phyloP scores from a whole-genome alignment of 495 filamentous ascomycete species.

The Hyaloscypha hepaticicola region DNA sequence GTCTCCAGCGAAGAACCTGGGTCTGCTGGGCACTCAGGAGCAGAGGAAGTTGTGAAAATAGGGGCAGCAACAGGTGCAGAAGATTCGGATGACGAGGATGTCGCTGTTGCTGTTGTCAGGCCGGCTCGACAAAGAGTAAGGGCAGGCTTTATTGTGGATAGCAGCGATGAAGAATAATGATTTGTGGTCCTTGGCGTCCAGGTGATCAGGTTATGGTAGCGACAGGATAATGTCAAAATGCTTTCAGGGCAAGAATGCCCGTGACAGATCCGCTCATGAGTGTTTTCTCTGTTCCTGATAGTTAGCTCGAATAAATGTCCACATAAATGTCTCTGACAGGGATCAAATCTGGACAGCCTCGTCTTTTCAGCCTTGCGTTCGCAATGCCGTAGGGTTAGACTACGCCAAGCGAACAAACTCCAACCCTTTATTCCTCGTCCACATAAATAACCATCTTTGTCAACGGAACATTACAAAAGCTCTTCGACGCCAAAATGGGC shows the following conservation, averaged over 20 bases:
- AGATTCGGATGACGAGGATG: conserved; percentile 40
- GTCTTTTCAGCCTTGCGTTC: not conserved
- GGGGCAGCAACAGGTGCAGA: conserved; percentile 15
- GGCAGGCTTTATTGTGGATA: conserved; percentile 56
- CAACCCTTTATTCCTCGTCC: not conserved
- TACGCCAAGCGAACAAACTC: not conserved
- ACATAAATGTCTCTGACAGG: not conserved
- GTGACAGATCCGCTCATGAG: too few relatives aligned
- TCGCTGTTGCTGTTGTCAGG: conserved; percentile 33
- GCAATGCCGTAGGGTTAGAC: not conserved
- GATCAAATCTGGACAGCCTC: not conserved
- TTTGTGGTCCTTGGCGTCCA: not conserved
- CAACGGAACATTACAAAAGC: not conserved
- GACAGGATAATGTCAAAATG: not conserved
- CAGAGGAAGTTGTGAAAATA: not conserved
- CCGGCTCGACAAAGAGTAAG: conserved; percentile 41
- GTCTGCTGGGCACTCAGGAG: conserved; percentile 7
- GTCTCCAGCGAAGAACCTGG: conserved; percentile 30
- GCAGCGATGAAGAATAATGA: conserved; percentile 50
- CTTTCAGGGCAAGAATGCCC: not conserved
- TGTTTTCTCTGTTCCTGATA: too few relatives aligned
- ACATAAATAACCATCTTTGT: not conserved
- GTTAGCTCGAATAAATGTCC: not conserved
- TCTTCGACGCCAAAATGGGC: not conserved
- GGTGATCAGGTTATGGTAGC: not conserved